A percentile compares a stretch with the other conserved stretches of the same genome.
These are phyloP conservation scores for Crithidia acanthocephali DNA, from an alignment of 208 protist genomes.

Conservation along the genomic window DNA sequence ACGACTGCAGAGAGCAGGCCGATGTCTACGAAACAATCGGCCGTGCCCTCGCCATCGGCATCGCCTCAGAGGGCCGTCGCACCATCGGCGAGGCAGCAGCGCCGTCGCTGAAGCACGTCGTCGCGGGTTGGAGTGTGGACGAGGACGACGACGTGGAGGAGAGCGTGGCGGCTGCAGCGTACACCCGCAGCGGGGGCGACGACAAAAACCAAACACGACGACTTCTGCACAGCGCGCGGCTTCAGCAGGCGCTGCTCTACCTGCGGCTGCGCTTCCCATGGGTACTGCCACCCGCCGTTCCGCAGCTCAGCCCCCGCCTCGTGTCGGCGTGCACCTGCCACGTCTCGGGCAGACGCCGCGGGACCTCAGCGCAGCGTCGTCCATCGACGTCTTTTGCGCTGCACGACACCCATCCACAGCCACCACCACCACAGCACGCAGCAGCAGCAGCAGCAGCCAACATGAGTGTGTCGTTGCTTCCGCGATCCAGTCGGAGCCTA, in stretches of 20 bases:
- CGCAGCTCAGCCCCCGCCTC: slow-evolving; percentile 15
- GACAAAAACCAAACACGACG: neutral
- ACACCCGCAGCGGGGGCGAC: neutral
- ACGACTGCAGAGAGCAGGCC: no score
- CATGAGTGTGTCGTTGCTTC: neutral
- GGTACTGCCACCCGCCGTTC: slow-evolving; percentile 37
- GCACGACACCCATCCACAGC: neutral
- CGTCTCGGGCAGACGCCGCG: slow-evolving; percentile 28
- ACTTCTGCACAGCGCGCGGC: neutral
- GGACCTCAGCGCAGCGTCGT: slow-evolving; percentile 7
- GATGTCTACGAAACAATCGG: slow-evolving; percentile 14
- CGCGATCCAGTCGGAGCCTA: slow-evolving; percentile 3
- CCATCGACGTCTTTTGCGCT: neutral
- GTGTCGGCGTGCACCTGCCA: slow-evolving; percentile 29
- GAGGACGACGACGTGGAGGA: neutral
- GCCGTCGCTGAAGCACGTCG: slow-evolving; percentile 44
- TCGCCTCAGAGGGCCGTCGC: slow-evolving; percentile 40
- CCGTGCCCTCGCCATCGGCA: slow-evolving; percentile 28
- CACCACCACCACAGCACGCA: neutral
- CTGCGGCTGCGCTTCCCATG: slow-evolving; percentile 50
- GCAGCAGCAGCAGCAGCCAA: neutral
- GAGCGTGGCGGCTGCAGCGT: no score
- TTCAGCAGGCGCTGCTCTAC: slow-evolving; percentile 32
- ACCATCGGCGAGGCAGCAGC: slow-evolving; percentile 40
- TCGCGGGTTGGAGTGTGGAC: slow-evolving; percentile 25